Base-by-base conservation (phyloP, 2,329 filamentous ascomycete genomes). In the Capronia coronata region DNA sequence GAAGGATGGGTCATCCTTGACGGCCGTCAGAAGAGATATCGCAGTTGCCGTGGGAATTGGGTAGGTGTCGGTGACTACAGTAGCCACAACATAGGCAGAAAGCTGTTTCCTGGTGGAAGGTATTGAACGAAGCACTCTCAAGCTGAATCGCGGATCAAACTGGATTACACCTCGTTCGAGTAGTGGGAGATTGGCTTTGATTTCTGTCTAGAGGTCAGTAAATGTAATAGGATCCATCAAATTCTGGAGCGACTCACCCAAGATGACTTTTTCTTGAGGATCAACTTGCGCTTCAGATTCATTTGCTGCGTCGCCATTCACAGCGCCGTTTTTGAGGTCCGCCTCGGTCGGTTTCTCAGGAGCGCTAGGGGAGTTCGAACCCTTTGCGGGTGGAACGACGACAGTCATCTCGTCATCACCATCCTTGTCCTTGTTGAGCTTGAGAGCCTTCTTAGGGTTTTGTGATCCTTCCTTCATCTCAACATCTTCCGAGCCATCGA, bases 121-220 rank as follows among this genome's bases (percentile, higher is more conserved):
- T 72, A 97, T 94, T 62, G 90, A 94, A 63, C 93, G 86, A 57
- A 98, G 80, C 55, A 93, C 93, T 65, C 93, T 82, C 57, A 98
- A 84, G 49, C 91, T 88, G 72, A 96, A 98, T 74, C 93, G 84
- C 52, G 90, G 82, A 71, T 98, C 93, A 69, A 97, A 98, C 62
- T 94, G 82, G 58, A 83, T 78, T 58, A 98, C 91, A 59, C 90
- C 93, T 64, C 89, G 86, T 65, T 96, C 90, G 64, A 98, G 79
- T 58, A 98, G 79, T 45, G 82, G 80, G 66, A 96, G 96, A 72
- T 94, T 96, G 76, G 80, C 84, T 72, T 90, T 93, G 73, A 98
- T 94, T 69, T 96, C 93, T 97, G 49, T 2, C 8, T 13, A 10
- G 21, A 46, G 34, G 48, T 53, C 13, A 52, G 32, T 34, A 23